phyloP scores from a whole-genome alignment of 768 basidiomycete species.

The Pleurotus tuoliensis region DNA sequence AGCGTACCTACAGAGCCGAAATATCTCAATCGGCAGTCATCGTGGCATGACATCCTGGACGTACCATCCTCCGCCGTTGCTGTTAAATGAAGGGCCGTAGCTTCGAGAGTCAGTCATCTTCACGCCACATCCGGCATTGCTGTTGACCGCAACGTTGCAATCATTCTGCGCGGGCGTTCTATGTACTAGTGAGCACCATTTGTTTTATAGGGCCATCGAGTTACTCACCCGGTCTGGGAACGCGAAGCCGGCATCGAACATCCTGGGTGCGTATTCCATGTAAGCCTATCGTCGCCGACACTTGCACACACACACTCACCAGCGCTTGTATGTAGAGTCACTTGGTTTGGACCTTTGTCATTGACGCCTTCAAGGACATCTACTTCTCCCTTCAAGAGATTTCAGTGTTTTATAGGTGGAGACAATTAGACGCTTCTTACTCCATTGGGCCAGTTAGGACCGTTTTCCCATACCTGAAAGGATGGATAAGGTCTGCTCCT shows the following conservation, averaged over 20 bases:
- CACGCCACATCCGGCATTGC: conserved; percentile 53
- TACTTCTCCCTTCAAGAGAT: conserved; percentile 32
- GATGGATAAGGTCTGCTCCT: not conserved
- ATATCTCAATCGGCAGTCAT: no score
- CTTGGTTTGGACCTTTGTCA: conserved; percentile 44
- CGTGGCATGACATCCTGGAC: conserved; percentile 8
- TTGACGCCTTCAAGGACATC: conserved; percentile 61
- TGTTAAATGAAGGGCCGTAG: conserved; percentile 54
- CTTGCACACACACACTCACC: conserved; percentile 21
- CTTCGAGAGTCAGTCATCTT: conserved; percentile 27
- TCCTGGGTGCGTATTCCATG: conserved; percentile 16
- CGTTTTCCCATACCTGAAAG: conserved; percentile 21
- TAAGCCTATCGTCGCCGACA: not conserved
- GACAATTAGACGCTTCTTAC: conserved; percentile 11
- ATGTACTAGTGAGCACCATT: not conserved
- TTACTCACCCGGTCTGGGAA: conserved; percentile 35
- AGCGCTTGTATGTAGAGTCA: conserved; percentile 52
- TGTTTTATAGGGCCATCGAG: not conserved
- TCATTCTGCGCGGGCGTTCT: conserved; percentile 32
- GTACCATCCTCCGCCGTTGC: conserved; percentile 57
- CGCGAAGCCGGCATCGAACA: conserved; percentile 42
- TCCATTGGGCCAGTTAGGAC: conserved; percentile 28
- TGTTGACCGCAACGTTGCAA: conserved; percentile 39
- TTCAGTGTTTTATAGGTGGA: not conserved
- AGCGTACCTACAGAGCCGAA: conserved; percentile 37